Evolutionary conservation across 495 filamentous ascomycete species (phyloP).

Genomic region (Thozetella sp.): DNA sequence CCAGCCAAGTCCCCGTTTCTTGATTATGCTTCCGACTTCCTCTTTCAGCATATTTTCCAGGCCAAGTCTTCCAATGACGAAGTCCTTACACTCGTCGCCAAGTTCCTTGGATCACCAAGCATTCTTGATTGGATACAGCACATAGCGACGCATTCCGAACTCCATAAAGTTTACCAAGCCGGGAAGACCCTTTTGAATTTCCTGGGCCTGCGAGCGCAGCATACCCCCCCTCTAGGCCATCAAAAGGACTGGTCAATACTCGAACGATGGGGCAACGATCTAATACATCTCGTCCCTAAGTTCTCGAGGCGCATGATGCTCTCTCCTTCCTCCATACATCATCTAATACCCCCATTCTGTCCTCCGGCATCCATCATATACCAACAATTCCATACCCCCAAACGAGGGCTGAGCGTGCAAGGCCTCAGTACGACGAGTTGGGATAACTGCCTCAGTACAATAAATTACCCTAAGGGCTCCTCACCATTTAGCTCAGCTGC

Average conservation of each 20-base stretch:
- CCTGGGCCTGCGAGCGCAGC: background rate
- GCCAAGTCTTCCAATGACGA: slow-evolving; percentile 4
- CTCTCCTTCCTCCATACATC: slow-evolving; percentile 24
- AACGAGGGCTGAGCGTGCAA: slow-evolving; percentile 15
- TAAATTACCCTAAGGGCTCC: slow-evolving; percentile 14
- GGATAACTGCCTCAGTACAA: slow-evolving; percentile 27
- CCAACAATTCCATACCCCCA: slow-evolving; percentile 13
- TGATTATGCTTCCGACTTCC: slow-evolving; percentile 11
- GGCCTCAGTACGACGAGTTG: slow-evolving; percentile 19
- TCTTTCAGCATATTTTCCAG: slow-evolving; percentile 11
- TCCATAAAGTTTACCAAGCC: slow-evolving; percentile 10
- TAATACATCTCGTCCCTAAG: slow-evolving; percentile 7
- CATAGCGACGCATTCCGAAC: slow-evolving; percentile 5
- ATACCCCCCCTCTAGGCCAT: background rate
- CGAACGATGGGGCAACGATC: slow-evolving; percentile 13
- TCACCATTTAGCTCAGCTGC: slow-evolving; percentile 2
- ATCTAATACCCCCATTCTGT: slow-evolving; percentile 28
- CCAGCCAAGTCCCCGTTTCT: slow-evolving; percentile 1
- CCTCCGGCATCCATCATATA: slow-evolving; percentile 18
- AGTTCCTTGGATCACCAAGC: slow-evolving; percentile 7
- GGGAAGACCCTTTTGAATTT: slow-evolving; percentile 9
- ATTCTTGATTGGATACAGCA: slow-evolving; percentile 13
- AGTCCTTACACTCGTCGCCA: slow-evolving; percentile 5
- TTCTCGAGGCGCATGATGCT: slow-evolving; percentile 8
- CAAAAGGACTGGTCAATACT: background rate